Evolutionary conservation across 1,139 yeast genomes (phyloP).

Genomic region (Blastobotrys elegans): DNA sequence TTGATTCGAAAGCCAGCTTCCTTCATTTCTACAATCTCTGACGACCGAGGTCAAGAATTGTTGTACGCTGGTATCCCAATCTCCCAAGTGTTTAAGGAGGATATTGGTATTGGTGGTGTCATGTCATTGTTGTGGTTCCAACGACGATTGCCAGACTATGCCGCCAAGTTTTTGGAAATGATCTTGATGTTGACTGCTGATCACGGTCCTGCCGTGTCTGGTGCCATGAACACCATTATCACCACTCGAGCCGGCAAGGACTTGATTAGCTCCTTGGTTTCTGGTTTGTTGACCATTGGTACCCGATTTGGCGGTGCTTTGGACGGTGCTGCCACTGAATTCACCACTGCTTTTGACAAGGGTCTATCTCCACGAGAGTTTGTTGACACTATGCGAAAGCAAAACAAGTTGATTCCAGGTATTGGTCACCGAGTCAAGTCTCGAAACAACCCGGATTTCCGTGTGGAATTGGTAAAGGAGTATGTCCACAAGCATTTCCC

Average conservation of each 20-base stretch:
- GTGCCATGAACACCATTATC: conserved; percentile 46
- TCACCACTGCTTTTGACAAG: conserved; percentile 41
- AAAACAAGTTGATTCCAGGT: conserved; percentile 45
- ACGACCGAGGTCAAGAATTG: conserved; percentile 45
- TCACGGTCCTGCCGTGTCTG: conserved; percentile 46
- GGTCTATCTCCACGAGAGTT: conserved; percentile 44
- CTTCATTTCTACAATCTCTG: conserved; percentile 44
- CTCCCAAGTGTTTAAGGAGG: conserved; percentile 44
- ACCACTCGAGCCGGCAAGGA: conserved; percentile 47
- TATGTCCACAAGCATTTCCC: conserved; percentile 44
- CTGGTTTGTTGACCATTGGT: conserved; percentile 44
- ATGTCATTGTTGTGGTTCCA: conserved; percentile 46
- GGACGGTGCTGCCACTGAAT: conserved; percentile 45
- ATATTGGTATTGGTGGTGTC: conserved; percentile 46
- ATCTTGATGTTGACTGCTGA: conserved; percentile 46
- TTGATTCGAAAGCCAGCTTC: conserved; percentile 46
- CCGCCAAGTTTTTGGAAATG: conserved; percentile 44
- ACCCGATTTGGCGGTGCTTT: conserved; percentile 46
- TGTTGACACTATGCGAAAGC: conserved; percentile 44
- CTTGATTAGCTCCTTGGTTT: conserved; percentile 42
- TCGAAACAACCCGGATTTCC: conserved; percentile 45
- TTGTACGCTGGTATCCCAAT: conserved; percentile 45
- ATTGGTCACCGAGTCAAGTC: conserved; percentile 47
- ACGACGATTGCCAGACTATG: conserved; percentile 41
- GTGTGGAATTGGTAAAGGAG: conserved; percentile 45